Evolutionary conservation across 495 filamentous ascomycete species (phyloP).

Genomic region (Xylaria venustula): DNA sequence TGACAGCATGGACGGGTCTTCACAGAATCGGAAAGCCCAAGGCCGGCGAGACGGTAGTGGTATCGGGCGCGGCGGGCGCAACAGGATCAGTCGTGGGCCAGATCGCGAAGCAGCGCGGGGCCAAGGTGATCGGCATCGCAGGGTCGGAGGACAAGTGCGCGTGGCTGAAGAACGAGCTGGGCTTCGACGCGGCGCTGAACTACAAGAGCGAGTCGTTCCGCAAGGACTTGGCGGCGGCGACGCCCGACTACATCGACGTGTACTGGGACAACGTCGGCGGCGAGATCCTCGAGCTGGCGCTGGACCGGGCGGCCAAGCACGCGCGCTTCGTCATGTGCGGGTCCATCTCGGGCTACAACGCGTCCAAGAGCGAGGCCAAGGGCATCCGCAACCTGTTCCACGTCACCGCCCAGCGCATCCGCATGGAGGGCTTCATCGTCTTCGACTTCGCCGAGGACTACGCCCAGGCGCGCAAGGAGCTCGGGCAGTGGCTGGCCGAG

Average conservation of each 20-base stretch:
- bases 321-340: conserved; percentile 66
- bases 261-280: conserved; percentile 63
- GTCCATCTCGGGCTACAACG: conserved; percentile 45
- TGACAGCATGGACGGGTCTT: conserved; percentile 71
- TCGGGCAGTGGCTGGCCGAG: conserved; percentile 52
- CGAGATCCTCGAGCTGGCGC: conserved; percentile 57
- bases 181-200: conserved; percentile 66
- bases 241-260: conserved; percentile 62
- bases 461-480: conserved; percentile 39
- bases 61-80: conserved; percentile 68
- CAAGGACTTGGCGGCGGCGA: conserved; percentile 55
- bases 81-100: conserved; percentile 69
- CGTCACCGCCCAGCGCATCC: conserved; percentile 40
- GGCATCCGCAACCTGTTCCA: conserved; percentile 30
- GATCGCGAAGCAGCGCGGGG: conserved; percentile 64
- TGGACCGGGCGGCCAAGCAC: conserved; percentile 51
- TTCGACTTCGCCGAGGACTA: conserved; percentile 49
- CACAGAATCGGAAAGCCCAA: conserved; percentile 56
- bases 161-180: conserved; percentile 58
- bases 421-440: conserved; percentile 63
- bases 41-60: conserved; percentile 61
- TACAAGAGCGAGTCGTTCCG: conserved; percentile 61
- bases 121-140: conserved; percentile 60
- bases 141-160: conserved; percentile 65
- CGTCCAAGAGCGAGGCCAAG: conserved; percentile 24